phyloP scores from a whole-genome alignment of 768 basidiomycete species.

The Inosperma sp. region DNA sequence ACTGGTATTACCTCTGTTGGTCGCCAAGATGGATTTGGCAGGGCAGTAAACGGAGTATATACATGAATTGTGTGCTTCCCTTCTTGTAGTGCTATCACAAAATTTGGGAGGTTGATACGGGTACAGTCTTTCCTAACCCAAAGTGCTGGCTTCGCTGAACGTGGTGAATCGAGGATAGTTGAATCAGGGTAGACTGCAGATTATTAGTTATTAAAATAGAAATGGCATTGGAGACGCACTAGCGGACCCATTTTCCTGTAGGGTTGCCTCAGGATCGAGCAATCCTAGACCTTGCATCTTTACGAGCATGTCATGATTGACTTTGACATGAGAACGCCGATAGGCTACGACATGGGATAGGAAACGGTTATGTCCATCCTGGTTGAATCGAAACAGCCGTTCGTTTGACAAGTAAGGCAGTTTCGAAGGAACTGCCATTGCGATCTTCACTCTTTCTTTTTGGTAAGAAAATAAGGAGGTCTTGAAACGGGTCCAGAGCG shows the following conservation, averaged over 20 bases:
- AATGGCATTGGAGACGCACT: neutral
- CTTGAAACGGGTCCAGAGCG: neutral
- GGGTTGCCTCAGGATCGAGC: neutral
- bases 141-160: neutral
- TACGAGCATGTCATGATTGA: neutral
- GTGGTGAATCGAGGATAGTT: neutral
- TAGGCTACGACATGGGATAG: neutral
- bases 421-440: neutral
- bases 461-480: neutral
- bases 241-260: neutral
- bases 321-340: neutral
- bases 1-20: neutral
- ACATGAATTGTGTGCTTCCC: neutral
- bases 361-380: neutral
- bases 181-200: neutral
- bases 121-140: neutral
- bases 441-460: neutral
- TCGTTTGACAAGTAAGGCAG: neutral
- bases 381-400: neutral
- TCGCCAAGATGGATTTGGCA: neutral
- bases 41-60: neutral
- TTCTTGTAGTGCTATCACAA: neutral
- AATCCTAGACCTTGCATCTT: neutral
- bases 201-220: neutral
- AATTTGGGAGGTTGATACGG: neutral